Base-by-base conservation (phyloP, 176 grass and related monocot genomes). In the Cymbopogon citratus region DNA sequence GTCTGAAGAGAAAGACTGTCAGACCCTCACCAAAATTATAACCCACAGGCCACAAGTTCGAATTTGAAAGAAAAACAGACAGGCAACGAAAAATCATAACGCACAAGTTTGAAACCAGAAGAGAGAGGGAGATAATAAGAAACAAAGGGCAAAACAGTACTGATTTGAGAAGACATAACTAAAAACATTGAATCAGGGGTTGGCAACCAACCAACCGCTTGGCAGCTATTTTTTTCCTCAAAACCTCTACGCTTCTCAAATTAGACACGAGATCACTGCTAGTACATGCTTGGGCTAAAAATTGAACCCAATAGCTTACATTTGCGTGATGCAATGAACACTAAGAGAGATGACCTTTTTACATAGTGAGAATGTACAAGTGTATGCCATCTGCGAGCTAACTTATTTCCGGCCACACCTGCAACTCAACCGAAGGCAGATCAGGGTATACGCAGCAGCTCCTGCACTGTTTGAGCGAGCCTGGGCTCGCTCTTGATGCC, bases 391-490 rank as follows among this genome's bases (percentile, higher is more conserved):
- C 43, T 52, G n/a, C 24, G 5, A 35, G 23, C 79, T 18, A 43
- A 2, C 34, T 83, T 87, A 83, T 78, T 83, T 29, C 66, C 73
- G 63, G 27, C 24, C 18, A 69, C 51, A 64, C 52, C 31, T n/a
- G 38, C 65, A 19, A 48, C 11, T 8, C 43, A 57, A 33, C 15
- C 2, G 0, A 33, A 6, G 25, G 2, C 61, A 7, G 12, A 65
- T 89, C 66, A 89, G 27, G 35, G 78, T 9, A 76, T 85, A 18
- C 31, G 40, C 8, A 84, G 61, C 19, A 97, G 77, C 59, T 91
- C 85, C 24, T 74, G 81, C 9, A 92, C 85, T 5, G 80, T 87
- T 35, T 83, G 74, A 26, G 84, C 78, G 40, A 97, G 94, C 9
- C 57, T 69, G 35, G 51, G 10, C 24, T 97, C 90, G 2, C 41